Evolutionary conservation across 2,329 filamentous ascomycete species (phyloP).

Genomic region (Stagonosporopsis rhizophila): DNA sequence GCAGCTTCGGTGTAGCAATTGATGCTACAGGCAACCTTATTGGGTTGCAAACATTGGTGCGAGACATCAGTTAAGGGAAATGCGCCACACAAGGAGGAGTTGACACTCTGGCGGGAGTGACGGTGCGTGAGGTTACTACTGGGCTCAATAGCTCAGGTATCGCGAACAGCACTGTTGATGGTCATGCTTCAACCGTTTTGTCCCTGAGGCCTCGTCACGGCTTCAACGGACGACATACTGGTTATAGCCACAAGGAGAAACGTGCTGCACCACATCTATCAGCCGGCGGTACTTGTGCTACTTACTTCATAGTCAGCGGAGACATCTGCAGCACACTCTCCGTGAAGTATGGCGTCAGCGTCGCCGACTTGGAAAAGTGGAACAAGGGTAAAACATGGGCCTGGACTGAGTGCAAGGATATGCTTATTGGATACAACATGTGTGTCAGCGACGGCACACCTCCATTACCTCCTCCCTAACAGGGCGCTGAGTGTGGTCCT

Average conservation of each 20-base stretch:
- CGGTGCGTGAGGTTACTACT: not conserved
- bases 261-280: not conserved
- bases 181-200: not conserved
- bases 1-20: not conserved
- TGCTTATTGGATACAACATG: not conserved
- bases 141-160: not conserved
- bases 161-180: not conserved
- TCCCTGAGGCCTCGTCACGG: not conserved
- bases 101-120: not conserved
- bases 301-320: not conserved
- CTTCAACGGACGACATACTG: not conserved
- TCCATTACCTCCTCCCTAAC: not conserved
- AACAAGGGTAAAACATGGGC: not conserved
- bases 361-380: not conserved
- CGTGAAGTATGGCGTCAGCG: not conserved
- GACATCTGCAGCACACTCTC: not conserved
- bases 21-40: not conserved
- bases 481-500: not conserved
- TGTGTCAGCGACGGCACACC: not conserved
- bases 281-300: not conserved
- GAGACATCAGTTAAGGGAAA: not conserved
- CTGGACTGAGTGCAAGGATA: not conserved
- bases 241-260: not conserved
- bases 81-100: not conserved
- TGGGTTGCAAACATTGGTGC: not conserved